Conservation (phyloP, 1,284 basidiomycete species). For the Ustilago trichophora region DNA sequence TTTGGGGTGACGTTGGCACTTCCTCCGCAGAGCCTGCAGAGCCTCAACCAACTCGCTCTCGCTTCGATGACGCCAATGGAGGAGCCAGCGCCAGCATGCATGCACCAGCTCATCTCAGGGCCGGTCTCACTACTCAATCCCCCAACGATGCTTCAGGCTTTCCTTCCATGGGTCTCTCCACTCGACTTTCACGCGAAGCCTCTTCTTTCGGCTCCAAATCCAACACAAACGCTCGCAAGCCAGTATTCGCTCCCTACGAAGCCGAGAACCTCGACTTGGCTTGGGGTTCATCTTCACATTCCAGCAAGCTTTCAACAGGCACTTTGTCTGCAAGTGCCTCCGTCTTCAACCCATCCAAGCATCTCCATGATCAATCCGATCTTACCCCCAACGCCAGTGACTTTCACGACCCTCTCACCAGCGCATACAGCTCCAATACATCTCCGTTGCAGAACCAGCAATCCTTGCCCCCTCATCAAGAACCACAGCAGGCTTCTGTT, state of each 20-base stretch:
- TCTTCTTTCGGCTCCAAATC: constrained; percentile 41
- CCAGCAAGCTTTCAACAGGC: constrained; percentile 3
- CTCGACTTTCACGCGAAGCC: constrained; percentile 16
- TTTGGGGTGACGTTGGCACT: constrained; percentile 19
- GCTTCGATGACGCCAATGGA: constrained; percentile 30
- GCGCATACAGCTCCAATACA: constrained; percentile 14
- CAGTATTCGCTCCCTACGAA: constrained; percentile 27
- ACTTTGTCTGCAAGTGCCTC: constrained; percentile 24
- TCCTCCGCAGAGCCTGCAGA: constrained; percentile 6
- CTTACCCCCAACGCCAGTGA: constrained; percentile 1
- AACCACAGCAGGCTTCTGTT: neutral
- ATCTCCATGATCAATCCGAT: constrained; percentile 1
- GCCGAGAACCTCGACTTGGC: constrained; percentile 20
- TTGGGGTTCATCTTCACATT: constrained; percentile 23
- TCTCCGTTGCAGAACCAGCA: neutral
- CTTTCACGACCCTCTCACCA: constrained; percentile 26
- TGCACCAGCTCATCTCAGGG: constrained; percentile 23
- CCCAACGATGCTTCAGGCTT: constrained; percentile 25
- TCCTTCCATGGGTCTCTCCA: constrained; percentile 26
- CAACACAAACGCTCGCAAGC: constrained; percentile 13
- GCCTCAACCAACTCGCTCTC: neutral
- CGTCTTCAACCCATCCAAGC: constrained; percentile 22
- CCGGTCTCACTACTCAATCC: neutral
- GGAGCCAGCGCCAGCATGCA: constrained; percentile 49
- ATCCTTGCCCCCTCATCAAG: neutral